Base-by-base conservation (phyloP, 257 asterid species). In the Anisodus acutangulus region DNA sequence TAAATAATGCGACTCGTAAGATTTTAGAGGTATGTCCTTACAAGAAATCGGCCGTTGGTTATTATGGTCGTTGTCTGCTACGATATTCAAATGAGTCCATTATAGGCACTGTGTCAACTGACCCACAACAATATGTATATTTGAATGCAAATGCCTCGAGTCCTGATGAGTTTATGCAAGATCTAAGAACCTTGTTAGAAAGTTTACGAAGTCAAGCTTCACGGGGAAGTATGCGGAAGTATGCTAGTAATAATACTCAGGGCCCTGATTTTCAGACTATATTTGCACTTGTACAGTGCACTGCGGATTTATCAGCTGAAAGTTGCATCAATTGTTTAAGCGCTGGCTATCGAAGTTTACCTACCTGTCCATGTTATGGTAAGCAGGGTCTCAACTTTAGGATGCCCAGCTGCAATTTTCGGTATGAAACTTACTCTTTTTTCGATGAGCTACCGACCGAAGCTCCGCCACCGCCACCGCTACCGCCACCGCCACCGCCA, bases 11-110 rank as follows among this genome's bases (percentile, higher is more conserved):
- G 1, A 31, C 76, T 1, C 7, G 3, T 0, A 62, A 59, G 41
- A 22, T 89, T 16, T 1, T 54, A 59, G 2, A 4, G 1, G 12
- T 2, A 0, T 91, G 91, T 60, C 85, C 89, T 5, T 6, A 69
- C 43, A 78, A 83, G 13, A 54, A 49, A 8, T n/a, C 54, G 43
- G 91, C 89, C 31, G 13, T 83, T 26, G 57, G 66, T 3, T 86
- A 88, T 89, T 80, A 57, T 55, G 62, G 66, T 1, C 0, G 1
- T 31, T 90, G 89, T 79, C 54, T 78, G 78, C 2, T 90, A 19
- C 59, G 90, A 5, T 89, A 84, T 69, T 88, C 90, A 1, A 35
- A 87, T 59, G 59, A 19, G 37, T 13, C 86, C 71, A 57, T 71
- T 3, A 55, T 68, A 2, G 89, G 82, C 1, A 74, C 26, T 2